Conservation (phyloP, 2,329 filamentous ascomycete species). For the Calonectria montana region DNA sequence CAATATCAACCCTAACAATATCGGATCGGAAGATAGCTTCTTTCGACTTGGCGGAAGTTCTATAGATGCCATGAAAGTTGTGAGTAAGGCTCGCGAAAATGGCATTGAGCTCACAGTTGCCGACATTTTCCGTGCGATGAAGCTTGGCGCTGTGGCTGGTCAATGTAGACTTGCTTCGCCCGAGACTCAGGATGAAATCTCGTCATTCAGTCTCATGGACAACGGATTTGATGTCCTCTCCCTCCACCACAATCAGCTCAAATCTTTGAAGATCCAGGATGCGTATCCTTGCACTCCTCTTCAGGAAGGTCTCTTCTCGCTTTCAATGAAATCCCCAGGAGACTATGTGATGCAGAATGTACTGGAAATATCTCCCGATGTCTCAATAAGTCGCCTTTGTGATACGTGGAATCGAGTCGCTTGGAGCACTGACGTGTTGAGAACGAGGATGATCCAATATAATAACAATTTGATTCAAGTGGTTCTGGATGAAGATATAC, state of each 20-base stretch:
- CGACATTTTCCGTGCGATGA: slow-evolving; percentile 21
- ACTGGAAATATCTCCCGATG: slow-evolving; percentile 21
- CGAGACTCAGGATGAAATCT: slow-evolving; percentile 45
- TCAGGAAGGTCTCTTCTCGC: slow-evolving; percentile 47
- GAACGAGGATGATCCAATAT: slow-evolving; percentile 59
- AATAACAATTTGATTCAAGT: slow-evolving; percentile 55
- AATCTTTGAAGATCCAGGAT: slow-evolving; percentile 39
- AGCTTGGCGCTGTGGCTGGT: neutral
- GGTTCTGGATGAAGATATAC: slow-evolving; percentile 52
- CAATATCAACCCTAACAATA: slow-evolving; percentile 25
- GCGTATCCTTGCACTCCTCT: slow-evolving; percentile 50
- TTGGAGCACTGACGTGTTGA: slow-evolving; percentile 46
- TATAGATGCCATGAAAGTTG: slow-evolving; percentile 38
- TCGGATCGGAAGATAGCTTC: slow-evolving; percentile 46
- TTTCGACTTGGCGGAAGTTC: slow-evolving; percentile 44
- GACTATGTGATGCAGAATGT: slow-evolving; percentile 32
- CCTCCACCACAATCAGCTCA: neutral
- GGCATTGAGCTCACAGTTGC: slow-evolving; percentile 17
- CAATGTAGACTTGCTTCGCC: neutral
- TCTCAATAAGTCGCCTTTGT: slow-evolving; percentile 18
- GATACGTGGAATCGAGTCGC: slow-evolving; percentile 24
- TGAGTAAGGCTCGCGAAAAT: slow-evolving; percentile 22
- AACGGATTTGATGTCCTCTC: neutral
- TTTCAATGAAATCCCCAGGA: slow-evolving; percentile 43
- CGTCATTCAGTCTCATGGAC: slow-evolving; percentile 45